Conservation (phyloP, 352 stramenopile genomes). For the Phytopythium cucurbitacearum region DNA sequence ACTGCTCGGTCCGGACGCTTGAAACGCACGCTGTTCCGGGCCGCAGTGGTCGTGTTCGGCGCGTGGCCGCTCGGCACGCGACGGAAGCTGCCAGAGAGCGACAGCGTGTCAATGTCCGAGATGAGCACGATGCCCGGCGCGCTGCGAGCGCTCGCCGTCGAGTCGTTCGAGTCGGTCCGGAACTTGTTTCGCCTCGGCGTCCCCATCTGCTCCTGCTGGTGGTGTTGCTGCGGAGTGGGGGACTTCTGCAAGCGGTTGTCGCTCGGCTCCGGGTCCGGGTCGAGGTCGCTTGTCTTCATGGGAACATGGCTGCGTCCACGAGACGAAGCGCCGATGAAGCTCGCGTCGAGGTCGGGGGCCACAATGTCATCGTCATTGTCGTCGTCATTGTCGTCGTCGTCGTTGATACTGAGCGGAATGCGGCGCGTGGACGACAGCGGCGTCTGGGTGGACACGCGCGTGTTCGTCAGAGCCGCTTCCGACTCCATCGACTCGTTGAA, state of each 20-base stretch:
- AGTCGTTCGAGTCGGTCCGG: conserved; percentile 42
- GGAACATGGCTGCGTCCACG: conserved; percentile 7
- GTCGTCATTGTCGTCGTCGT: conserved; percentile 18
- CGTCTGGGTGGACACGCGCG: not conserved
- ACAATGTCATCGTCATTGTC: conserved; percentile 16
- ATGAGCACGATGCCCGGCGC: conserved; percentile 52
- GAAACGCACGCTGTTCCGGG: conserved; percentile 8
- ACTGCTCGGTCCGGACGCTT: conserved; percentile 43
- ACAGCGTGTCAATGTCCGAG: conserved; percentile 58
- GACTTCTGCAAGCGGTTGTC: too few relatives aligned
- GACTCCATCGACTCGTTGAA: conserved; percentile 25
- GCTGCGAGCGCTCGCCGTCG: conserved; percentile 25
- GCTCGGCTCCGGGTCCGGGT: not conserved
- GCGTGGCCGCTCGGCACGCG: conserved; percentile 15
- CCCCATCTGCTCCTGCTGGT: conserved; percentile 4
- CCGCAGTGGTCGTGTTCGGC: conserved; percentile 8
- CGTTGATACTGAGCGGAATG: conserved; percentile 13
- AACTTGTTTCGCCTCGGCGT: conserved; percentile 26
- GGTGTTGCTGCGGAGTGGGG: not conserved
- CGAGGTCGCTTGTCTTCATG: not conserved
- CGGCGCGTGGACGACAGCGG: too few relatives aligned
- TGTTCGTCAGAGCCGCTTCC: conserved; percentile 7
- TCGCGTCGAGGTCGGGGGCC: not conserved
- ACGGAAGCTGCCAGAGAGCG: conserved; percentile 55
- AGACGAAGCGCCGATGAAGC: not conserved